These are phyloP conservation scores for Zostera marina DNA, from an alignment of 116 monocot genomes.

Conservation along the genomic window DNA sequence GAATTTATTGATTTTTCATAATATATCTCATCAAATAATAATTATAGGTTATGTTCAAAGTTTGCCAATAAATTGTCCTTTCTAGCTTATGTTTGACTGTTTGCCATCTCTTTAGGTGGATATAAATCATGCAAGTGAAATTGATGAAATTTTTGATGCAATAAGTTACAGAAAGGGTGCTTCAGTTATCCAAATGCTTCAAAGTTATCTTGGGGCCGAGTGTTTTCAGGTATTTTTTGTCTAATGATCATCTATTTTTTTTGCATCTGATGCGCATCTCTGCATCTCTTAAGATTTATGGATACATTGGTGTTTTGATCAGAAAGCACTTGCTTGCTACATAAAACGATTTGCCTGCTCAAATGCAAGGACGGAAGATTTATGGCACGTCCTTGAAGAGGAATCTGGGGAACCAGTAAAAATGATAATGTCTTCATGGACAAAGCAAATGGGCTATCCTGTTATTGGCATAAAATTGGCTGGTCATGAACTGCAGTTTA, in stretches of 20 bases:
- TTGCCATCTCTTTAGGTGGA: conserved; percentile 47
- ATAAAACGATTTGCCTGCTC: conserved; percentile 73
- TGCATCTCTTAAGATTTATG: background rate
- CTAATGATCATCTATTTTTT: background rate
- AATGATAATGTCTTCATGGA: conserved; percentile 84
- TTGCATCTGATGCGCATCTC: too few relatives aligned
- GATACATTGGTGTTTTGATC: conserved; percentile 1
- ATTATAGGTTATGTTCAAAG: too few relatives aligned
- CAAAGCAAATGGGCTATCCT: conserved; percentile 93
- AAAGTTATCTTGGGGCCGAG: conserved; percentile 83
- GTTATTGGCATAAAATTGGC: conserved; percentile 51
- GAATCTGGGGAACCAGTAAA: conserved; percentile 91
- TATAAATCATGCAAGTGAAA: conserved; percentile 88
- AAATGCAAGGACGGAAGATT: conserved; percentile 94
- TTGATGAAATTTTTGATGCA: conserved; percentile 97
- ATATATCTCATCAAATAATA: too few relatives aligned
- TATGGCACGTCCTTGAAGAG: conserved; percentile 89
- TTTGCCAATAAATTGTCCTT: too few relatives aligned
- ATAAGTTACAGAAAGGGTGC: conserved; percentile 96
- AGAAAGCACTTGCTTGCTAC: conserved; percentile 83
- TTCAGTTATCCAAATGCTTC: conserved; percentile 88
- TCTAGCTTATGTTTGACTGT: background rate
- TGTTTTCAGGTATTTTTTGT: conserved; percentile 54
- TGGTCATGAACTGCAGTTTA: conserved; percentile 41
- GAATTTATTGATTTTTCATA: too few relatives aligned